Base-by-base conservation (phyloP, 345 rosid genomes). In the Salix arbutifolia region DNA sequence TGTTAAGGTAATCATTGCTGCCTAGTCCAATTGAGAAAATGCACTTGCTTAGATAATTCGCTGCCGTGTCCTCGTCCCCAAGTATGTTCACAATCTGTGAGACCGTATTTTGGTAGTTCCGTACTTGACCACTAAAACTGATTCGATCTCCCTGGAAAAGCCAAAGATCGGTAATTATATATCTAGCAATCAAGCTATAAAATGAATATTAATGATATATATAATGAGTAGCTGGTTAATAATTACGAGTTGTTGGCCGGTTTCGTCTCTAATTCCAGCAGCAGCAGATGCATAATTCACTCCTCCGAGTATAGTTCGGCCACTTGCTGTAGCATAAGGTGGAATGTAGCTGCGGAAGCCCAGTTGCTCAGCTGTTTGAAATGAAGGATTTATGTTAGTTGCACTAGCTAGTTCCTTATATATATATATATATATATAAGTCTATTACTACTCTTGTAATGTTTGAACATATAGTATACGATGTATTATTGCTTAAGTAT, bases 1-100 rank as follows among this genome's bases (percentile, higher is more conserved):
- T 95, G 74, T 95, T 95, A 25, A 95, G 94, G 80, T 95, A 95
- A 72, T 95, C 99, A 77, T 95, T 95, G 87, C 97, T 95, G 19
- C 99, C 99, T 67, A 95, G 73, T 30, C 92, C 97, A 31, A 93
- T 78, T 2, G 96, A 78, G 84, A 80, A 89, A 56, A 95, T 89
- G 85, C 97, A 93, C 74, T 70, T 76, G 65, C 85, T 89, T 18
- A 95, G 85, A 71, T 91, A 79, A 77, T 85, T 42, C 28, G 94
- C 86, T 13, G 99, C 91, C 6, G 38, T 46, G 28, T 78, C 44
- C 62, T 86, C 85, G 40, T 85, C 87, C 17, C 99, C 99, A 10
- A 95, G 90, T 31, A 91, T 11, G 50, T 81, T 71, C 76, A 86
- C 92, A 21, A 90, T 74, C 82, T 89, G 91, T 2, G 87, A 65